Evolutionary conservation across 1,139 yeast species (phyloP).

Genomic region (Yamadazyma pseudoaaseri): DNA sequence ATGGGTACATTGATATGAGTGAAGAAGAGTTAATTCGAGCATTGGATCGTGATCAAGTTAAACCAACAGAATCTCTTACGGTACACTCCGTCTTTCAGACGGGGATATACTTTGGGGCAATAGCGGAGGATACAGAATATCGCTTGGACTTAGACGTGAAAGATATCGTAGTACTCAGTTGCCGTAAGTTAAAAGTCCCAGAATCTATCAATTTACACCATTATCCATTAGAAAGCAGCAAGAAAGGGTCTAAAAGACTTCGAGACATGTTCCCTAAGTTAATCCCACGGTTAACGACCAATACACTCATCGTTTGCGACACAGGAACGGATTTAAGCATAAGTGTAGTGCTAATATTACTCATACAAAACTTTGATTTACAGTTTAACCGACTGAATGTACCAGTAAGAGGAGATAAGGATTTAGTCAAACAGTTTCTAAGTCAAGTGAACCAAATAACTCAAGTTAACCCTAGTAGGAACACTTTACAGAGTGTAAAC

Average conservation of each 20-base stretch:
- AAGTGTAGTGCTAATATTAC: slow-evolving; percentile 54
- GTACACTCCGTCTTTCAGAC: slow-evolving; percentile 19
- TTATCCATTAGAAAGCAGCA: slow-evolving; percentile 39
- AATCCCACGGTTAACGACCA: slow-evolving; percentile 17
- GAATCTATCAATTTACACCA: slow-evolving; percentile 6
- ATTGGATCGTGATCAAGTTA: slow-evolving; percentile 12
- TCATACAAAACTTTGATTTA: slow-evolving; percentile 45
- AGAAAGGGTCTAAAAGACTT: slow-evolving; percentile 62
- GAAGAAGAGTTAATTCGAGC: slow-evolving; percentile 20
- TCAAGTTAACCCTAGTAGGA: slow-evolving; percentile 71
- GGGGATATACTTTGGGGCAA: slow-evolving; percentile 29
- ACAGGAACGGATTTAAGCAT: slow-evolving; percentile 66
- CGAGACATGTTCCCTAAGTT: slow-evolving; percentile 43
- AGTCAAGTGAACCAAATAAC: slow-evolving; percentile 44
- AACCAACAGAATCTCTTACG: background rate
- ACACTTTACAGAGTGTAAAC: slow-evolving; percentile 68
- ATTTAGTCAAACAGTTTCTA: slow-evolving; percentile 55
- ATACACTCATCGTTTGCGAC: slow-evolving; percentile 53
- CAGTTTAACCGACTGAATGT: slow-evolving; percentile 31
- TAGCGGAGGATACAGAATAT: slow-evolving; percentile 18
- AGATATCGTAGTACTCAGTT: slow-evolving; percentile 26
- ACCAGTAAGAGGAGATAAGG: slow-evolving; percentile 41
- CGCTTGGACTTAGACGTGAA: slow-evolving; percentile 9
- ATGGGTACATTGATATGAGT: slow-evolving; percentile 33
- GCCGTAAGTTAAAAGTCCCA: slow-evolving; percentile 21